Percentiles rank a stretch among this genome's conserved stretches.
These are phyloP conservation scores for Fusarium redolens DNA, from an alignment of 2,329 filamentous ascomycete species.

Conservation along the genomic window DNA sequence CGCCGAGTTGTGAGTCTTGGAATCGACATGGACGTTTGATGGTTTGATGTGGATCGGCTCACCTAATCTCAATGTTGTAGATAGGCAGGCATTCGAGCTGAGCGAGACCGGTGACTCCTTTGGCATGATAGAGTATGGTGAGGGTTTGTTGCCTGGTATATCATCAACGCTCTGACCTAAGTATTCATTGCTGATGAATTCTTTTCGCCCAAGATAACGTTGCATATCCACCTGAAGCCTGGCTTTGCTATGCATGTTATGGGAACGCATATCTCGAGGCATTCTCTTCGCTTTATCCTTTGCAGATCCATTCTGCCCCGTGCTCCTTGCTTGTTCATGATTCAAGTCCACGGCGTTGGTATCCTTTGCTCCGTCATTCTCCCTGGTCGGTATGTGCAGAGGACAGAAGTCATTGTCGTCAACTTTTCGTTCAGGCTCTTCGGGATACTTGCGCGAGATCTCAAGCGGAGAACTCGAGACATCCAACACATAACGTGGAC, in stretches of 20 bases:
- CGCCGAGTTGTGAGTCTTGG: too few species aligned
- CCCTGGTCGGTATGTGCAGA: not conserved
- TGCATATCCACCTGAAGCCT: not conserved
- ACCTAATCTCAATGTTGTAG: too few species aligned
- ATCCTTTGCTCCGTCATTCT: not conserved
- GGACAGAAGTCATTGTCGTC: not conserved
- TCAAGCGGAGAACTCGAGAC: not conserved
- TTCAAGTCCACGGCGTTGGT: not conserved
- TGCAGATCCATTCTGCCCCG: not conserved
- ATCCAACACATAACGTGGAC: not conserved
- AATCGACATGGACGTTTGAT: too few species aligned
- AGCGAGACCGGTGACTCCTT: too few species aligned
- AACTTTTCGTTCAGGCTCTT: not conserved
- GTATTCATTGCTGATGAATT: not conserved
- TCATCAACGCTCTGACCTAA: rapidly evolving
- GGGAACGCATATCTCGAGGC: not conserved
- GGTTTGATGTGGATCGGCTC: too few species aligned
- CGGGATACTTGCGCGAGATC: not conserved
- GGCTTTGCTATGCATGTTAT: not conserved
- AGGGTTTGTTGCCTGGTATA: not conserved
- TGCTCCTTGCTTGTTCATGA: not conserved
- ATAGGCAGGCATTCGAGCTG: too few species aligned
- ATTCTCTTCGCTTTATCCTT: not conserved
- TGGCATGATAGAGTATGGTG: not conserved
- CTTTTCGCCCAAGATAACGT: not conserved